Evolutionary conservation across 139 green algal species (phyloP), one percentile per base, ranked within the genome.

Genomic region (Dunaliella sp.): DNA sequence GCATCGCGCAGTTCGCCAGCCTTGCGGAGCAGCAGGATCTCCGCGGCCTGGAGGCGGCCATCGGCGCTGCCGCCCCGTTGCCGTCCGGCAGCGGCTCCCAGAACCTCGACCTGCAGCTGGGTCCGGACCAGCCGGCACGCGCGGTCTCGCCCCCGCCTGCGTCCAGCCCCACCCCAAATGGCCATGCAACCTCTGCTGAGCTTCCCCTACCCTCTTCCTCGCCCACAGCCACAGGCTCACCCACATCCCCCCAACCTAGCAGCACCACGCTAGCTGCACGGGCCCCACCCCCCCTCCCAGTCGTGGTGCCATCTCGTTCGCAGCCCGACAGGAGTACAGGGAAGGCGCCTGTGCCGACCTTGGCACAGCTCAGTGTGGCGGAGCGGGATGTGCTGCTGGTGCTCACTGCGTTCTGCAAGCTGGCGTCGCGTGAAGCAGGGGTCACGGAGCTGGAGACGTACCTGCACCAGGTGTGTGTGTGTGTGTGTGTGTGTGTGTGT

Each of bases 401-500:
- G 84, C 80, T 98, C 30, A 93, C 88, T 0, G 95, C 96, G n/a
- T 95, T 98, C 83, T 98, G 95, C 91, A 98, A 97, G 87, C 93
- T 97, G 86, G 91, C 90, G 32, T 90, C 91, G 1, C 86, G 91
- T 1, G 92, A 96, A 86, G 77, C 83, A 21, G 88, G 88, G 2
- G 38, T 91, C 0, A 91, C 88, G 1, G 89, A 93, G 31, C 88
- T 94, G 65, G 93, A 95, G 91, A 87, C 87, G 32, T 95, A 93
- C 87, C 89, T 95, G 85, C 91, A 95, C 76, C 84, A 83, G 36
- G 83, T 77, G 38, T 25, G 21, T 28, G 24, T 38, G 75, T 73
- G 32, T 87, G 80, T 73, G 32, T 84, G 48, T 65, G 48, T 65
- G 48, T 65, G 48, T 65, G 48, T 65, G 48, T 83, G 78, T 83